Conservation (phyloP, 1,284 basidiomycete species). For the Boletus holoroseus region DNA sequence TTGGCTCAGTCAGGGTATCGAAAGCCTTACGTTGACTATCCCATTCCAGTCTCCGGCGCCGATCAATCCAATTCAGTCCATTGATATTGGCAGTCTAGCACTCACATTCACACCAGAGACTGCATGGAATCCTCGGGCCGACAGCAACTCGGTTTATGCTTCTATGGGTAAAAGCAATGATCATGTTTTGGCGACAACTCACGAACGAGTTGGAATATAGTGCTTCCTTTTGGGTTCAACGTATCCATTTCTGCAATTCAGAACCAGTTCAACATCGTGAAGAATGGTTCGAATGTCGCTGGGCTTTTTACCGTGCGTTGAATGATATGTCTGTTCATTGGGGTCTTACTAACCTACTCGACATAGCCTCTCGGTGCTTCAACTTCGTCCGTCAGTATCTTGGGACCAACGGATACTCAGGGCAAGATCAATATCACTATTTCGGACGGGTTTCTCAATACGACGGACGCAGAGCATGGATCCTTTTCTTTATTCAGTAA, state of each 20-base stretch:
- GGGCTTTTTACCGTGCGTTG: conserved; percentile 50
- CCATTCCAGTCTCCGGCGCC: conserved; percentile 54
- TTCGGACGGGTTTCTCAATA: conserved; percentile 47
- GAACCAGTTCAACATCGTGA: conserved; percentile 62
- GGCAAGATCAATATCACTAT: conserved; percentile 68
- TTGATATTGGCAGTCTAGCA: conserved; percentile 59
- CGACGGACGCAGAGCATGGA: conserved; percentile 47
- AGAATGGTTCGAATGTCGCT: conserved; percentile 47
- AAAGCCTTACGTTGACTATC: conserved; percentile 51
- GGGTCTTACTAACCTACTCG: conserved; percentile 15
- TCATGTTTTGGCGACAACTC: background rate
- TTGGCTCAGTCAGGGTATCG: conserved; percentile 65
- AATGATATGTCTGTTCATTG: conserved; percentile 1
- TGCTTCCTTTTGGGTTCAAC: conserved; percentile 73
- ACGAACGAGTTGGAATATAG: conserved; percentile 30
- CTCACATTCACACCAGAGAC: conserved; percentile 52
- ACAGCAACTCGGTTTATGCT: conserved; percentile 58
- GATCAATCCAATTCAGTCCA: conserved; percentile 66
- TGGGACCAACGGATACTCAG: conserved; percentile 52
- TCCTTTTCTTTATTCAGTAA: conserved; percentile 56
- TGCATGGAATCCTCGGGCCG: conserved; percentile 56
- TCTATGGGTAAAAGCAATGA: conserved; percentile 41
- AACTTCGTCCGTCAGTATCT: conserved; percentile 48
- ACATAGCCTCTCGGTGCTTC: conserved; percentile 55
- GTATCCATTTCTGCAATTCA: conserved; percentile 60